Conservation (phyloP, 805 yeast genomes). For the Metschnikowia picachoensis region DNA sequence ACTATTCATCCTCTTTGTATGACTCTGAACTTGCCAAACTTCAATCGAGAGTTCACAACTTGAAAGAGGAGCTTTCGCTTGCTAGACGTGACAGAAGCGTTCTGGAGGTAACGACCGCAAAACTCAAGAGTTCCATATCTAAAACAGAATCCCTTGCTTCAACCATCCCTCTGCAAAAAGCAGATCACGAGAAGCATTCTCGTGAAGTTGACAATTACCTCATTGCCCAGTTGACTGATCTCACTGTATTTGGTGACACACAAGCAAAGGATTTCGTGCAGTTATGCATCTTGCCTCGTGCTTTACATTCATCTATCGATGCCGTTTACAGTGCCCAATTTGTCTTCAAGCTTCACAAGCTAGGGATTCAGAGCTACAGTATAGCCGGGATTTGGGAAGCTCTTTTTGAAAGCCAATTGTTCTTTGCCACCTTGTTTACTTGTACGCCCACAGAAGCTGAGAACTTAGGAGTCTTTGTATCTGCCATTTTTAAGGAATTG, state of each 20-base stretch:
- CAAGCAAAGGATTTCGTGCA: conserved; percentile 42
- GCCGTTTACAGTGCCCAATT: conserved; percentile 69
- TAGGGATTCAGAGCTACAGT: conserved; percentile 32
- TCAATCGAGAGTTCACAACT: conserved; percentile 29
- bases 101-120: conserved; percentile 19
- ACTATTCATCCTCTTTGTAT: conserved; percentile 50
- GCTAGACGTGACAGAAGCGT: conserved; percentile 24
- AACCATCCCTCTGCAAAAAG: conserved; percentile 36
- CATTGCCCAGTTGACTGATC: conserved; percentile 38
- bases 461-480: conserved; percentile 70
- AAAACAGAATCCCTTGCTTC: conserved; percentile 24
- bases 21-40: conserved; percentile 42
- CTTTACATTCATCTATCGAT: conserved; percentile 75
- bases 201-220: conserved; percentile 29
- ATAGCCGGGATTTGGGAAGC: conserved; percentile 39
- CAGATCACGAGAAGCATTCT: conserved; percentile 42
- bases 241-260: neutral
- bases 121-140: conserved; percentile 21
- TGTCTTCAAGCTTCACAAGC: conserved; percentile 46
- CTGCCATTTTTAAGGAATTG: conserved; percentile 48
- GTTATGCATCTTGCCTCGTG: conserved; percentile 70
- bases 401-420: conserved; percentile 45
- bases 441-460: conserved; percentile 78
- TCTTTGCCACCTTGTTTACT: conserved; percentile 61
- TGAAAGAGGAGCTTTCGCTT: conserved; percentile 32